phyloP scores from a whole-genome alignment of 768 basidiomycete genomes.

The Hirschioporus abietinus region DNA sequence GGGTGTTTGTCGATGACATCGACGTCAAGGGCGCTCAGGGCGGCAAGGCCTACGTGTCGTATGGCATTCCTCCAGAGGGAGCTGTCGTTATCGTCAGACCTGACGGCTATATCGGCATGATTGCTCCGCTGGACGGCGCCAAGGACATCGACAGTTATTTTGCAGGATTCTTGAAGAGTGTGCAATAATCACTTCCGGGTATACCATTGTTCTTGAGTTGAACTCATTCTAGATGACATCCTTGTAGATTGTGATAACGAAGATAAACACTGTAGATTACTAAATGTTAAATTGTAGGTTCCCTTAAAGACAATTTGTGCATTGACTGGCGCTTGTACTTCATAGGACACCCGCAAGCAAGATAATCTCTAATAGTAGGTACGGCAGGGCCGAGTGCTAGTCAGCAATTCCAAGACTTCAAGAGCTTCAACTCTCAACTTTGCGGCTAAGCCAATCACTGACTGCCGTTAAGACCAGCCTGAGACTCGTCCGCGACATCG shows the following conservation, averaged over 20 bases:
- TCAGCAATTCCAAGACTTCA: no score
- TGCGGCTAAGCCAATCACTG: no score
- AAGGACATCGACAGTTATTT: conserved; percentile 3
- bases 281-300: no score
- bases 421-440: no score
- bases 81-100: conserved; percentile 54
- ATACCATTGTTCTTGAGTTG: background rate
- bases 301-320: no score
- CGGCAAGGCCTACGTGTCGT: conserved; percentile 51
- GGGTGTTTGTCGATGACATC: conserved; percentile 55
- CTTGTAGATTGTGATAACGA: background rate
- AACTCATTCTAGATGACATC: background rate
- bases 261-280: background rate
- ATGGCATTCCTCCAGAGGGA: conserved; percentile 44
- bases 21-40: conserved; percentile 39
- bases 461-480: no score
- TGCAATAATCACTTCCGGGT: background rate
- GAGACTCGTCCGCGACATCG: no score
- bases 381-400: no score
- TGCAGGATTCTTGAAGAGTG: conserved; percentile 1
- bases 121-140: conserved; percentile 39
- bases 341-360: no score
- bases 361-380: no score
- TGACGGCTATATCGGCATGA: conserved; percentile 59
- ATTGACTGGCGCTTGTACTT: no score